Base-by-base conservation (phyloP, 164 flowering plant genomes). In the Saururus chinensis region DNA sequence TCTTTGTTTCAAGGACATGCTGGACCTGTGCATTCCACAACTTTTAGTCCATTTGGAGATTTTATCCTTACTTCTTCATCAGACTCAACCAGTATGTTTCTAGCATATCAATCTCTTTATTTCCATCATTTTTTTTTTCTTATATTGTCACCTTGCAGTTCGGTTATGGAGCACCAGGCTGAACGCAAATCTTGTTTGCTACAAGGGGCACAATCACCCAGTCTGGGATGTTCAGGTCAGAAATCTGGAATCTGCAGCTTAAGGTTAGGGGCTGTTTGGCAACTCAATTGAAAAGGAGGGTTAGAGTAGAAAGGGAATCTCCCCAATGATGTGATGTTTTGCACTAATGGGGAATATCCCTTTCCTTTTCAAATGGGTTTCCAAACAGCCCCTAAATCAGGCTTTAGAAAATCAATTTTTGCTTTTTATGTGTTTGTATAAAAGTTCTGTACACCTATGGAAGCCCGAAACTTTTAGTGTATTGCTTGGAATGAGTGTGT, bases 211-310 rank as follows among this genome's bases (percentile, higher is more conserved):
- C 64, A 95, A 92, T 72, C 92, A 86, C 66, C 98, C 96, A 59
- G 96, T 95, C 12, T 95, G 98, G 98, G 99, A 91, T 82, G 99
- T 89, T 40, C 89, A 90, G 98, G 98, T 90, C 86, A 48, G 53
- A 56, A 24, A 23, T 16, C 21, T 55, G n/a, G 19, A 21, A 21
- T 25, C 21, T 54, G 25, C 22, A 54, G 30, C n/a, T n/a, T n/a
- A n/a, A n/a, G n/a, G n/a, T n/a, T n/a, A n/a, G n/a, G n/a, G n/a
- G n/a, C n/a, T n/a, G n/a, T n/a, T n/a, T n/a, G n/a, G n/a, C n/a
- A n/a, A n/a, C n/a, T n/a, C n/a, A n/a, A n/a, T n/a, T n/a, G n/a
- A n/a, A n/a, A n/a, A n/a, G n/a, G n/a, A n/a, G n/a, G n/a, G n/a
- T n/a, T n/a, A n/a, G n/a, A n/a, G n/a, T n/a, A n/a, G n/a, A n/a